Base-by-base conservation (phyloP, 23 red algal genomes). In the Rhodosorus marinus region DNA sequence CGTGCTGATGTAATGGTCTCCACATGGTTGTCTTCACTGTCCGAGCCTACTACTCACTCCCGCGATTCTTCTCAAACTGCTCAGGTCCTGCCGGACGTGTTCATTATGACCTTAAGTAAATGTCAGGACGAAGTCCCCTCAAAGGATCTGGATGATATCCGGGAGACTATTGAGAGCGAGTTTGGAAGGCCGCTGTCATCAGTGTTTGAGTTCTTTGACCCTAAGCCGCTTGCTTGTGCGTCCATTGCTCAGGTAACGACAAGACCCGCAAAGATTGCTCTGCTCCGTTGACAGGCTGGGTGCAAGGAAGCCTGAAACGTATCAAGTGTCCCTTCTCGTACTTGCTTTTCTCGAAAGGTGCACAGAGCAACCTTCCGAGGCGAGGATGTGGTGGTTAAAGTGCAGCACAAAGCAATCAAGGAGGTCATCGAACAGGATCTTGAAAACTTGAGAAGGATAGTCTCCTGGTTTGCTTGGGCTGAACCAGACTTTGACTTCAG, bases 401-500 rank as follows among this genome's bases (percentile, higher is more conserved):
- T 88, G 6, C 81, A 67, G 25, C 69, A 77, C 35, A 71, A 57
- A 5, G 81, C 72, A 23, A 66, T 88, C 31, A 64, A 74, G 49
- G 49, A 51, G 5, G 31, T 77, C 40, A 49, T 88, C 29, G 46
- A 72, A 25, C 81, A 88, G 31, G 81, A 88, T 33, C 64, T 88
- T 58, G 71, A 59, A 25, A 67, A 77, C 49, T 46, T 88, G 26
- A 67, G 62, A 8, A 49, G 52, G 27, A 52, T 88, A 31, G 53
- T 77, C 20, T 20, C 25, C 9, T 58, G 47, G 70, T 41, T 88
- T 6, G 81, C 81, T 23, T 68, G 71, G 4, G 51, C 61, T 11
- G 81, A 77, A 34, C 81, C 81, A 3, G 64, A 88, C 20, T 88
- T 64, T 58, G 81, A 88, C 48, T 69, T 65, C 45, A 54, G 81